Conservation (phyloP, 2,329 filamentous ascomycete genomes). For the Penicillium sp. region DNA sequence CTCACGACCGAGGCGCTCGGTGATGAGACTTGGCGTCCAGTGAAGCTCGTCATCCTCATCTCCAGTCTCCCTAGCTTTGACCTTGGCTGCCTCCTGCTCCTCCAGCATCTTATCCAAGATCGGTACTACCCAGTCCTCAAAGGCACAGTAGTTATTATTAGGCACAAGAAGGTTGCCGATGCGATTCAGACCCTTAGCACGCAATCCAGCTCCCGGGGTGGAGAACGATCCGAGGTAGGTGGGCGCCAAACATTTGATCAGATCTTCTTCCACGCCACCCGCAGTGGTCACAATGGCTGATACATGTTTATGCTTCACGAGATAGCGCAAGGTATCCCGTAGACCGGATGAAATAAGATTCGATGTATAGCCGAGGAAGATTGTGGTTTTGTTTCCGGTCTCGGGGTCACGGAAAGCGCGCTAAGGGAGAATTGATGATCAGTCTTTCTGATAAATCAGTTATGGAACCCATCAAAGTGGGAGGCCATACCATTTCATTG, state of each 20-base stretch:
- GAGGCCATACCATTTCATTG: slow-evolving; percentile 77
- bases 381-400: slow-evolving; percentile 75
- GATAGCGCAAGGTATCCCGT: slow-evolving; percentile 83
- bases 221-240: slow-evolving; percentile 90
- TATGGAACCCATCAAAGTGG: background rate
- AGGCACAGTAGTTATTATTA: slow-evolving; percentile 94
- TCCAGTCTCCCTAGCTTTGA: slow-evolving; percentile 44
- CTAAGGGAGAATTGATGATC: slow-evolving; percentile 42
- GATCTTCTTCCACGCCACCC: slow-evolving; percentile 92
- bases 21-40: slow-evolving; percentile 94
- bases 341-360: slow-evolving; percentile 96
- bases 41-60: slow-evolving; percentile 63
- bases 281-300: slow-evolving; percentile 93
- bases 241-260: slow-evolving; percentile 94
- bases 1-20: slow-evolving; percentile 82
- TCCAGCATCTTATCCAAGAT: slow-evolving; percentile 92
- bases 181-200: slow-evolving; percentile 82
- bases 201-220: slow-evolving; percentile 70
- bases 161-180: slow-evolving; percentile 95
- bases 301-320: slow-evolving; percentile 88
- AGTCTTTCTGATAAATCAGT: background rate
- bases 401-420: slow-evolving; percentile 77
- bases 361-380: slow-evolving; percentile 96
- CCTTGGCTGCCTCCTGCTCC: slow-evolving; percentile 80
- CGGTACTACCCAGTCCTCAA: slow-evolving; percentile 96